Percentiles rank a stretch among this genome's conserved stretches.
Evolutionary conservation across 306 rosid species (phyloP).

Genomic region (Amphicarpaea edgeworthii): DNA sequence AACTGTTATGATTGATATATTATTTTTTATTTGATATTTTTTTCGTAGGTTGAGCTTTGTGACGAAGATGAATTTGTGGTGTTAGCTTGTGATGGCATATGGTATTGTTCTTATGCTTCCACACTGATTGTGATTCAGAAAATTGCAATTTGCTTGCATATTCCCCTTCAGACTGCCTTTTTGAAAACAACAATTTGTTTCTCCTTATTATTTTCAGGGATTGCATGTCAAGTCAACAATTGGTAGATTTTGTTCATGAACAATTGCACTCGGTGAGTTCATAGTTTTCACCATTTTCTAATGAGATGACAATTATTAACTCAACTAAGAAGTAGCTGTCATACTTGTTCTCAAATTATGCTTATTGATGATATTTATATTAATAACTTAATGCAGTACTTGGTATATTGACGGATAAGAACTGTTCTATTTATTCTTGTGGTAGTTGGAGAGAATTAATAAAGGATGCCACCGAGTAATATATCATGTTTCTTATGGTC

Average conservation of each 20-base stretch:
- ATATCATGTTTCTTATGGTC: constrained; percentile 4
- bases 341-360: neutral
- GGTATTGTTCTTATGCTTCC: constrained; percentile 64
- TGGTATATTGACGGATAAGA: constrained; percentile 13
- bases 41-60: constrained; percentile 79
- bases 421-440: constrained; percentile 15
- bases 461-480: neutral
- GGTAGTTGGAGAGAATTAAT: constrained; percentile 29
- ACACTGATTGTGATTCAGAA: constrained; percentile 18
- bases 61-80: constrained; percentile 85
- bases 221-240: constrained; percentile 96
- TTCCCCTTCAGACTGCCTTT: constrained; percentile 14
- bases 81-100: constrained; percentile 86
- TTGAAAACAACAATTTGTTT: constrained; percentile 34
- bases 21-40: constrained; percentile 28
- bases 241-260: constrained; percentile 83
- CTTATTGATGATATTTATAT: constrained; percentile 22
- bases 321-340: constrained; percentile 3
- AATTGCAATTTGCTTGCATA: constrained; percentile 10
- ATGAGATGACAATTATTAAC: constrained; percentile 16
- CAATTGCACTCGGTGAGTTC: constrained; percentile 69
- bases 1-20: constrained; percentile 23
- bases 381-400: constrained; percentile 14
- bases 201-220: constrained; percentile 73
- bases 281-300: neutral